Base-by-base conservation (phyloP, 768 basidiomycete species). In the Naganishia vishniacii region DNA sequence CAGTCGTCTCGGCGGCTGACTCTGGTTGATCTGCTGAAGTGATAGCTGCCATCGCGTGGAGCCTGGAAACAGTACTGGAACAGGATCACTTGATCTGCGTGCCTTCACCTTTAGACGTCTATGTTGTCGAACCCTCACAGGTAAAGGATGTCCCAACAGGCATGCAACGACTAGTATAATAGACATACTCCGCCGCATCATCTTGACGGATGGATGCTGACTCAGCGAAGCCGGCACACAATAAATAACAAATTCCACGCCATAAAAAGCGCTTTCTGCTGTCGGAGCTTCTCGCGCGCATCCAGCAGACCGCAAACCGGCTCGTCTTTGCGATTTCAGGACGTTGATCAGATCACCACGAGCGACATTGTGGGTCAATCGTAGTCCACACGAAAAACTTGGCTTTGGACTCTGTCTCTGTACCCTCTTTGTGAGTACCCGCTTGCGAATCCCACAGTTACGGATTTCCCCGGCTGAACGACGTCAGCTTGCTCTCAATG, bases 231-330 rank as follows among this genome's bases (percentile, higher is more conserved):
- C n/a, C n/a, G n/a, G n/a, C n/a, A n/a, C n/a, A n/a, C n/a, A n/a
- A n/a, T n/a, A n/a, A 2, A 31, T 34, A 16, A 20, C 23, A 56
- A 56, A 56, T 25, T 1, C n/a, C 53, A 56, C 53, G 53, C 18
- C 53, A 41, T 26, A 40, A 40, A 40, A 40, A n/a, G n/a, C 34
- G 8, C 8, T 51, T 20, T 9, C 5, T 51, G n/a, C 20, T 40
- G 32, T 40, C 53, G 53, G 53, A 40, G 34, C 34, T 56, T 56
- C 53, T 56, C 53, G 53, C 53, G 53, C 34, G n/a, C 53, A 41
- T 23, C 53, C 53, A 56, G 40, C 53, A 51, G 32, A n/a, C 53
- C 53, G 53, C 53, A 56, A 56, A 56, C 53, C 31, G 28, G 53
- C 20, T 23, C n/a, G n/a, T n/a, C n/a, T n/a, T n/a, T n/a, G n/a